phyloP scores from a whole-genome alignment of 139 green algal species.

The Auxenochlorella protothecoides region DNA sequence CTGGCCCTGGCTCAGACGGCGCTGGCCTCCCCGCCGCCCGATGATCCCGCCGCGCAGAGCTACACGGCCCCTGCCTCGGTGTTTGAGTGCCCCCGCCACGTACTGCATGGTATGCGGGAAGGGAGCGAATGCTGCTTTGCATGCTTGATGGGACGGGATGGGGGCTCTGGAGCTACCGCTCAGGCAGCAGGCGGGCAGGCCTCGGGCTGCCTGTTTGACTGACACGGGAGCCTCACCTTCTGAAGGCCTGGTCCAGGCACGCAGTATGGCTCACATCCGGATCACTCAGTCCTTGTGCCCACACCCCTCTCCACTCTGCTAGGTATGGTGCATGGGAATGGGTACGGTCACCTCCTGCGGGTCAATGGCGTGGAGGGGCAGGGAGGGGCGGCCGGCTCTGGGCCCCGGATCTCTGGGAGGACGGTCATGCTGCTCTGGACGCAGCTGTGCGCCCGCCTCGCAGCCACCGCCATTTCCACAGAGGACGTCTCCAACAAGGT shows the following conservation, averaged over 20 bases:
- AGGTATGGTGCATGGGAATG: slow-evolving; percentile 78
- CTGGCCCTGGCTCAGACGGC: background rate
- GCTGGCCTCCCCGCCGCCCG: slow-evolving; percentile 2
- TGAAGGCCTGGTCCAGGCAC: slow-evolving; percentile 75
- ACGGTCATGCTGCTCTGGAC: slow-evolving; percentile 93
- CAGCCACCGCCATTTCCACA: slow-evolving; percentile 51
- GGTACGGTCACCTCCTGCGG: slow-evolving; percentile 84
- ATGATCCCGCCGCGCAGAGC: slow-evolving; percentile 13
- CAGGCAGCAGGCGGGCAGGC: too few relatives aligned
- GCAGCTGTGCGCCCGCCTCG: slow-evolving; percentile 66
- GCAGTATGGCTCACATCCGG: too few relatives aligned
- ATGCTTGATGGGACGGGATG: background rate
- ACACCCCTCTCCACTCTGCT: too few relatives aligned
- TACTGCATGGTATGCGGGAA: background rate
- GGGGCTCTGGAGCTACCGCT: too few relatives aligned
- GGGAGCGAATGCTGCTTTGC: background rate
- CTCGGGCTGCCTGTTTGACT: too few relatives aligned
- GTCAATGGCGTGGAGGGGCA: slow-evolving; percentile 65
- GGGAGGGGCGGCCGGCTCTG: slow-evolving; percentile 16
- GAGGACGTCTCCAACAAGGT: slow-evolving; percentile 92
- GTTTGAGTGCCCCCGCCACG: slow-evolving; percentile 7
- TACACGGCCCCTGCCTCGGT: slow-evolving; percentile 41
- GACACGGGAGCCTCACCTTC: background rate
- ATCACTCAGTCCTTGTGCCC: too few relatives aligned
- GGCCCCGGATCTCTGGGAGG: slow-evolving; percentile 14